Conservation (phyloP, 345 rosid species). For the Eucalyptus marginata region DNA sequence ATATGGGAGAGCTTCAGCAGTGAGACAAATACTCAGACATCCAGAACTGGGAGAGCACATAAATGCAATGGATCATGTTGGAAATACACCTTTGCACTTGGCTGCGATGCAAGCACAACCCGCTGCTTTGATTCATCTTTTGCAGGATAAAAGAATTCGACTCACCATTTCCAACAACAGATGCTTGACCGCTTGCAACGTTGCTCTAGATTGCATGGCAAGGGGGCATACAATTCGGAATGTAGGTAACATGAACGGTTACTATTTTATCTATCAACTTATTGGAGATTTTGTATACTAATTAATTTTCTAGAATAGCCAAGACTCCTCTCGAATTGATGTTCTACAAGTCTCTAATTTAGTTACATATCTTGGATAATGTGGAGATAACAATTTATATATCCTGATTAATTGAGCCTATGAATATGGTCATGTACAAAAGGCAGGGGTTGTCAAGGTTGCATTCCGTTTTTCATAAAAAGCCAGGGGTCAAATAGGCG, state of each 20-base stretch:
- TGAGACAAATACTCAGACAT: not conserved
- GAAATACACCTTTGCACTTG: not conserved
- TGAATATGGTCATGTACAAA: not conserved
- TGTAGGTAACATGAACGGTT: not conserved
- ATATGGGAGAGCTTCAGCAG: not conserved
- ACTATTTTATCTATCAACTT: not conserved
- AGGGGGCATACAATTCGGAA: too few species aligned
- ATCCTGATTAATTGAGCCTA: not conserved
- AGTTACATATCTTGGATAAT: not conserved
- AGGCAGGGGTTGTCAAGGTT: not conserved
- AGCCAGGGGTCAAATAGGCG: accelerated
- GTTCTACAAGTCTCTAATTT: not conserved
- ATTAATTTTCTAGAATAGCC: not conserved
- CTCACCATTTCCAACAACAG: not conserved
- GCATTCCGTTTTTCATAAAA: not conserved
- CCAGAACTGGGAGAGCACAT: not conserved
- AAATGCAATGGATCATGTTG: not conserved
- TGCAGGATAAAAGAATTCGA: not conserved
- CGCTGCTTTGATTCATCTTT: accelerated
- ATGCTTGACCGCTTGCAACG: accelerated
- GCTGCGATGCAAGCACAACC: not conserved
- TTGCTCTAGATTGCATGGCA: accelerated
- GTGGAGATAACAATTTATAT: not conserved
- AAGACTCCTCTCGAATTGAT: accelerated
- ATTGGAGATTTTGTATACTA: not conserved